Evolutionary conservation across 176 grass and related monocot genomes (phyloP), one percentile per base, ranked within the genome.

Genomic region (Zizania latifolia): DNA sequence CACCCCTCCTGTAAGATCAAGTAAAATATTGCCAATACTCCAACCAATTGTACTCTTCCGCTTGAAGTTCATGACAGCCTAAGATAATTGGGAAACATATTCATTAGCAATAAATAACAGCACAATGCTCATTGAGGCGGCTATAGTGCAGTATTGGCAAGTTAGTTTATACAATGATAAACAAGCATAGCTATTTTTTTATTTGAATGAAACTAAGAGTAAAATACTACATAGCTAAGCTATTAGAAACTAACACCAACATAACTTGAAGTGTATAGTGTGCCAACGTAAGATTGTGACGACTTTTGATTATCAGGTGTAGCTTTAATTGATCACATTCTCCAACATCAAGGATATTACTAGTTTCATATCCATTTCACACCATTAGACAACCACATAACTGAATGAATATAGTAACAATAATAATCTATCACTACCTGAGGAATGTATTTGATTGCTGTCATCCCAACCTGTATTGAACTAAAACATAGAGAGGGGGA

Each of bases 1-100:
- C 39, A 97, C 24, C 4, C 91, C 94, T 58, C 94, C 94, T 13
- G 75, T 53, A 55, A 97, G 81, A 68, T 97, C 94, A 78, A 97
- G 94, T 74, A 97, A 79, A 53, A 97, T 97, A 66, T 97, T 97
- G 32, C 94, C 94, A 78, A 97, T 91, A 68, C 94, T 97, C 94
- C 94, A 97, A 60, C 94, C 94, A 41, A 93, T 80, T 22, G 94
- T 97, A 62, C 94, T 97, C 83, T 97, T 93, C 55, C 84, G 70
- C 56, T 7, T 80, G 64, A 97, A 93, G 78, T 97, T 97, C 94
- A 97, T 97, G 61, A 89, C 24, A 32, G 63, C 94, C 91, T 98
- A 59, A 72, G 59, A 24, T 36, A 60, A 71, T 65, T 21, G 58
- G 58, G 2, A 68, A 87, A 58, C 43, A 64, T 12, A 74, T 78